phyloP scores from a whole-genome alignment of 2,329 filamentous ascomycete species.

The Colletotrichum tanaceti region DNA sequence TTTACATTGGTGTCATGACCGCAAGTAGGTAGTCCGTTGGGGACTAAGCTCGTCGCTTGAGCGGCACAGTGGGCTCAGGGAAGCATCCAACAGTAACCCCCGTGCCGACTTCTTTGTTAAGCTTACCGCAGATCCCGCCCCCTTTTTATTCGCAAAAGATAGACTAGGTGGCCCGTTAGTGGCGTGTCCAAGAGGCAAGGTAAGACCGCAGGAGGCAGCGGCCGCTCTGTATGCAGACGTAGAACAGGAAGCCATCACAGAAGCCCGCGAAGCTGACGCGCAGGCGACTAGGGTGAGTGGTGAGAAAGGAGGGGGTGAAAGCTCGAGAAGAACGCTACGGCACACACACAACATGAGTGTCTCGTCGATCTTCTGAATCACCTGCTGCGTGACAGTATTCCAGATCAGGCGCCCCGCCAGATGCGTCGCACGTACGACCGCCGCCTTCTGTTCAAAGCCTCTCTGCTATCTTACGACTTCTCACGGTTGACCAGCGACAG shows the following conservation, averaged over 20 bases:
- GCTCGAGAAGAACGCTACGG: neutral
- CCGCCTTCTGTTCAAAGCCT: neutral
- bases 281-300: conserved; percentile 9
- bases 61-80: conserved; percentile 1
- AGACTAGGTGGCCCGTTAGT: neutral
- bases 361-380: neutral
- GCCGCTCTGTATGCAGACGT: conserved; percentile 1
- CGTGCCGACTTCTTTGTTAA: neutral
- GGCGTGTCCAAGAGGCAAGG: neutral
- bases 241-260: neutral
- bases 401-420: neutral
- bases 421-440: too few relatives aligned
- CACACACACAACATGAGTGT: conserved; percentile 15
- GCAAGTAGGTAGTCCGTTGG: neutral
- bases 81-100: neutral
- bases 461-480: neutral
- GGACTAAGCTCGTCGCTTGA: neutral
- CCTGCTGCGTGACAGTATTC: neutral
- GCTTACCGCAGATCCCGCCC: conserved; percentile 1
- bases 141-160: too few relatives aligned
- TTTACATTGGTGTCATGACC: neutral
- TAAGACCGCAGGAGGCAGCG: neutral
- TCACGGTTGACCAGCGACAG: neutral
- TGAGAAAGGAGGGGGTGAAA: conserved; percentile 5
- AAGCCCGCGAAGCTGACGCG: conserved; percentile 25